These are phyloP conservation scores for Malus fusca DNA, from an alignment of 306 rosid species.

Conservation along the genomic window DNA sequence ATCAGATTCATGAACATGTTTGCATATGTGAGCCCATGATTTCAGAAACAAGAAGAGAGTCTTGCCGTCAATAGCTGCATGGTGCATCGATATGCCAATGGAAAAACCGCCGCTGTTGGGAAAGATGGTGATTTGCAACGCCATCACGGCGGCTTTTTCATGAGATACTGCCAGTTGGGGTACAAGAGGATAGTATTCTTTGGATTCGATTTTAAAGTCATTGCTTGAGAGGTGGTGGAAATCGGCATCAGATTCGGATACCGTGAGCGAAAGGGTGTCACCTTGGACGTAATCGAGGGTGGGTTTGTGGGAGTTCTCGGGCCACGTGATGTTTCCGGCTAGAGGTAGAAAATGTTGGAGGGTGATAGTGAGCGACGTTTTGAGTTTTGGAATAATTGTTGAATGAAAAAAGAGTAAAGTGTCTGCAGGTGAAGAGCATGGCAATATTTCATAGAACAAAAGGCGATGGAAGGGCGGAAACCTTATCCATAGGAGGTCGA, in stretches of 20 bases:
- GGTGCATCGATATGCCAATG: too few relatives aligned
- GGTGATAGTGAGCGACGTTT: conserved; percentile 17
- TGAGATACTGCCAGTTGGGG: conserved; percentile 22
- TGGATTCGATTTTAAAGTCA: not conserved
- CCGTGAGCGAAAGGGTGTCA: conserved; percentile 8
- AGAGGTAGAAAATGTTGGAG: conserved; percentile 14
- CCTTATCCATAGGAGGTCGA: conserved; percentile 6
- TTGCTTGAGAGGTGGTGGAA: conserved; percentile 5
- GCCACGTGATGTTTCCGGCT: conserved; percentile 13
- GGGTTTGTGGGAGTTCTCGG: conserved; percentile 14
- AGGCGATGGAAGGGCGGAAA: conserved; percentile 19
- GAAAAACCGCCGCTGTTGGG: too few relatives aligned
- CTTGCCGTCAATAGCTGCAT: too few relatives aligned
- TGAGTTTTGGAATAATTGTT: conserved; percentile 10
- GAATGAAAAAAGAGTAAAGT: not conserved
- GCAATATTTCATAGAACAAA: not conserved
- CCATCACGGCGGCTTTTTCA: too few relatives aligned
- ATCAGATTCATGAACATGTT: too few relatives aligned
- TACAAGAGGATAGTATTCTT: conserved; percentile 20
- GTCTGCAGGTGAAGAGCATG: not conserved
- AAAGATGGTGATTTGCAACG: too few relatives aligned
- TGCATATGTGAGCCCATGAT: too few relatives aligned
- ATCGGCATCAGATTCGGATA: conserved; percentile 10
- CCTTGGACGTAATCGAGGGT: not conserved
- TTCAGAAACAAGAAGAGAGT: too few relatives aligned